These are phyloP conservation scores for Beta macrorhiza DNA, from an alignment of 179 eudicot species.

Conservation along the genomic window DNA sequence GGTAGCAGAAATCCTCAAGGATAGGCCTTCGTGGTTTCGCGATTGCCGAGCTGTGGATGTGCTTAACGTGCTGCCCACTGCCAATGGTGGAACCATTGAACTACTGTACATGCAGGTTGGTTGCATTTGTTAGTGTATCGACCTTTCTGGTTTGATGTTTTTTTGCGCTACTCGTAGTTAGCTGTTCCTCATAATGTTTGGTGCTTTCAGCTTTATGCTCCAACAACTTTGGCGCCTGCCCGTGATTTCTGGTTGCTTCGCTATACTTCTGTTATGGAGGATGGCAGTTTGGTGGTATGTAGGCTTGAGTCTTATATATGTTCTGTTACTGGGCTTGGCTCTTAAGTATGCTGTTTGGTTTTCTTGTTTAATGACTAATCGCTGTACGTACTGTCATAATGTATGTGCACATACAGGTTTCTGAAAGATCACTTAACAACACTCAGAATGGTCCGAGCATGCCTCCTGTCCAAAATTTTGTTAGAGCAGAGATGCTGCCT, in stretches of 20 bases:
- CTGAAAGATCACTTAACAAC: constrained; percentile 86
- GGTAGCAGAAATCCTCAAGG: constrained; percentile 89
- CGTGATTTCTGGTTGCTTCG: constrained; percentile 91
- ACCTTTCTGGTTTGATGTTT: background rate
- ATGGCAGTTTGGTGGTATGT: constrained; percentile 84
- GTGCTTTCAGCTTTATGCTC: constrained; percentile 66
- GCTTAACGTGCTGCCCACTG: constrained; percentile 65
- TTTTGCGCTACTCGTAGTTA: background rate
- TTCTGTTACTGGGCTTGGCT: background rate
- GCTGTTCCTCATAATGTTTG: background rate
- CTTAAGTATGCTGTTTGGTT: background rate
- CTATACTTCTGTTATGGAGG: constrained; percentile 65
- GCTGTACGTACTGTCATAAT: background rate
- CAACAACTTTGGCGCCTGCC: constrained; percentile 79
- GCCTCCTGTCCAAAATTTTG: constrained; percentile 84
- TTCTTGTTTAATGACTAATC: constrained; percentile 11
- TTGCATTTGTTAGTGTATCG: background rate
- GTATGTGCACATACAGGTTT: constrained; percentile 42
- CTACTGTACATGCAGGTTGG: constrained; percentile 81
- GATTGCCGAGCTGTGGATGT: constrained; percentile 80
- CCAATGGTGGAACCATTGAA: constrained; percentile 83
- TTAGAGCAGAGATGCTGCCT: constrained; percentile 85
- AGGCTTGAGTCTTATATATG: background rate
- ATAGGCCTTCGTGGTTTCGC: constrained; percentile 79
- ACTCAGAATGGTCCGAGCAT: constrained; percentile 93